Base-by-base conservation (phyloP, 129 eudicot genomes). In the Pseudognaphalium luteoalbum region DNA sequence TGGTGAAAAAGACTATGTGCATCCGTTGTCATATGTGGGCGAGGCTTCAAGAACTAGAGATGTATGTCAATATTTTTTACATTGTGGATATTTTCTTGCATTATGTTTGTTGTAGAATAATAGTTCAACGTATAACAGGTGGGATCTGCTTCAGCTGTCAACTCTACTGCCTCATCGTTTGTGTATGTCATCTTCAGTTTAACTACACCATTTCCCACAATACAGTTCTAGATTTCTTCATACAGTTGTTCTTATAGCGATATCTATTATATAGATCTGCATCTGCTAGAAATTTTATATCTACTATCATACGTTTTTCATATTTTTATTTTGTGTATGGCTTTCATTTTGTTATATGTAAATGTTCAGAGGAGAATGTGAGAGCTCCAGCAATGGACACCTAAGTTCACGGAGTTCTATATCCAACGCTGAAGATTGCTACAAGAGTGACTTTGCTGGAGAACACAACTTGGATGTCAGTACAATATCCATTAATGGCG, bases 41-140 rank as follows among this genome's bases (percentile, higher is more conserved):
- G 84, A 84, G 62, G 74, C n/a, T 77, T 89, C 91, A 59, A 89
- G 86, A 74, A 60, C 84, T 76, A 74, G 81, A 63, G 93, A 89
- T 72, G 59, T 78, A 90, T 72, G 77, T 62, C 50, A 51, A 11
- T 47, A 42, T 72, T 69, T 70, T 71, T 25, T 65, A 32, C 14
- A 29, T 41, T 17, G 28, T 58, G 63, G 10, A 21, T 58, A 17
- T 58, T 1, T 59, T 9, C n/a, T 41, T 14, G 16, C 66, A 51
- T 21, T 66, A 51, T 12, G 47, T 71, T 50, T 16, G n/a, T 62
- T 71, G 20, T 1, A 47, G 12, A 33, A 19, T 39, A 69, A 62
- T 58, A 17, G 30, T 21, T 78, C 51, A 22, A 78, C 6, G 50
- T 62, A 17, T 78, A 71, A 64, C 72, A 78, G 82, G 72, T 65